phyloP scores from a whole-genome alignment of 441 rosid genomes.

The Gossypium gossypioides region DNA sequence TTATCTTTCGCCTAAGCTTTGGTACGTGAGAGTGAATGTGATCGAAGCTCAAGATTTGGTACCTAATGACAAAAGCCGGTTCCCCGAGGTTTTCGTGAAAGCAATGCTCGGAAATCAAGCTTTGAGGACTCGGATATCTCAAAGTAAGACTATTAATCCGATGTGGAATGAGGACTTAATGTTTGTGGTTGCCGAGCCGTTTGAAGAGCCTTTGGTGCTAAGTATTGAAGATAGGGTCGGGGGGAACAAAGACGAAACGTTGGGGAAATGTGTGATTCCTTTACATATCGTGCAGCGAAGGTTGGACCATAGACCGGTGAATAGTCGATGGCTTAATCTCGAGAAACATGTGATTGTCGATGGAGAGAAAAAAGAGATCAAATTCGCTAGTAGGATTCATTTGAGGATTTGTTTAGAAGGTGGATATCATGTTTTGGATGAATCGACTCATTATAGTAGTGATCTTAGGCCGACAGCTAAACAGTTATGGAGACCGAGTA shows the following conservation, averaged over 20 bases:
- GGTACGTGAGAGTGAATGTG: slow-evolving; percentile 69
- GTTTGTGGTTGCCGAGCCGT: slow-evolving; percentile 67
- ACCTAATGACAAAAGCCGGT: slow-evolving; percentile 49
- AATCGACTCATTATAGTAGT: slow-evolving; percentile 18
- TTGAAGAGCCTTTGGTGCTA: slow-evolving; percentile 40
- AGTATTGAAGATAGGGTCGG: slow-evolving; percentile 47
- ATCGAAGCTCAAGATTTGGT: slow-evolving; percentile 71
- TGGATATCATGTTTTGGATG: slow-evolving; percentile 5
- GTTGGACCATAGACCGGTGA: slow-evolving; percentile 54
- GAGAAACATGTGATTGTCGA: slow-evolving; percentile 51
- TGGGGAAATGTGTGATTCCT: slow-evolving; percentile 43
- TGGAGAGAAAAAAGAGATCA: slow-evolving; percentile 52
- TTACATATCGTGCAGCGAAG: slow-evolving; percentile 46
- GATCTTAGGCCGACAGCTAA: slow-evolving; percentile 41
- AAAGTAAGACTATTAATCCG: slow-evolving; percentile 50
- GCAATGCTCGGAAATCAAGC: slow-evolving; percentile 51
- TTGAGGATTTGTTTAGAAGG: slow-evolving; percentile 28
- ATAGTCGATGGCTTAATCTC: slow-evolving; percentile 51
- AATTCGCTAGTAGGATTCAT: slow-evolving; percentile 80
- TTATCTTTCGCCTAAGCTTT: slow-evolving; percentile 30
- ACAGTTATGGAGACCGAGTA: slow-evolving; percentile 40
- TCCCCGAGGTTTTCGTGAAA: slow-evolving; percentile 61
- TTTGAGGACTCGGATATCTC: slow-evolving; percentile 42
- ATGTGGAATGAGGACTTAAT: slow-evolving; percentile 75
- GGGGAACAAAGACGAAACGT: slow-evolving; percentile 41